A percentile compares a stretch with the other conserved stretches of the same genome.
Evolutionary conservation across 2,329 filamentous ascomycete species (phyloP).

Genomic region (Aspergillus puulaauensis): DNA sequence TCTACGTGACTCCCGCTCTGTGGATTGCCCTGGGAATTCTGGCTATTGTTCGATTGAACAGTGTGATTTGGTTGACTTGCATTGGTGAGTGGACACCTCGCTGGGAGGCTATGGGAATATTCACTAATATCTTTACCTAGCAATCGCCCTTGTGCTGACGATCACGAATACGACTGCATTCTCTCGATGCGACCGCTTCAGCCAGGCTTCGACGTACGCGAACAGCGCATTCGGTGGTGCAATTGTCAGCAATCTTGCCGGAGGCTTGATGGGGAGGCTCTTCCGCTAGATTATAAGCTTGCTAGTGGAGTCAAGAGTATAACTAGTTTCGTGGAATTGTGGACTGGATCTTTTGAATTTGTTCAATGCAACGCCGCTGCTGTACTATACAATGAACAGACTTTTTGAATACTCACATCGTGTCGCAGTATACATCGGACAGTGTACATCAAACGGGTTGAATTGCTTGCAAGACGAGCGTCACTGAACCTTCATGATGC

Average conservation of each 20-base stretch:
- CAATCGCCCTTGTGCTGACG: conserved; percentile 50
- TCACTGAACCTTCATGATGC: too few relatives aligned
- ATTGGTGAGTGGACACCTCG: conserved; percentile 42
- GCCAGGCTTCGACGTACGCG: conserved; percentile 59
- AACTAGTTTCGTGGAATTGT: background rate
- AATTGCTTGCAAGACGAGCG: too few relatives aligned
- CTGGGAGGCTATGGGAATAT: too few relatives aligned
- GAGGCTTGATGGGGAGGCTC: conserved; percentile 55
- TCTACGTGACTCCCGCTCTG: conserved; percentile 48
- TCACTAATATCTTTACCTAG: conserved; percentile 25
- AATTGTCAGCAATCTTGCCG: conserved; percentile 55
- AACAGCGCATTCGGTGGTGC: conserved; percentile 56
- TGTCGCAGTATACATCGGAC: too few relatives aligned
- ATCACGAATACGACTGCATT: conserved; percentile 54
- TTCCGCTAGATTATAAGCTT: conserved; percentile 43
- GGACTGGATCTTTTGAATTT: background rate
- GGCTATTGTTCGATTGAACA: conserved; percentile 47
- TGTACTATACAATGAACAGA: too few relatives aligned
- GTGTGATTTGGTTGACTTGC: conserved; percentile 52
- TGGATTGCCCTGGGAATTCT: conserved; percentile 51
- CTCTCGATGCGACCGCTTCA: conserved; percentile 53
- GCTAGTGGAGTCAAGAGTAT: background rate
- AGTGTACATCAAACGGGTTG: too few relatives aligned
- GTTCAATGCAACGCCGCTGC: background rate
- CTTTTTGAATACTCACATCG: too few relatives aligned